Base-by-base conservation (phyloP, 1,139 yeast species). In the Yamadazyma triangularis region DNA sequence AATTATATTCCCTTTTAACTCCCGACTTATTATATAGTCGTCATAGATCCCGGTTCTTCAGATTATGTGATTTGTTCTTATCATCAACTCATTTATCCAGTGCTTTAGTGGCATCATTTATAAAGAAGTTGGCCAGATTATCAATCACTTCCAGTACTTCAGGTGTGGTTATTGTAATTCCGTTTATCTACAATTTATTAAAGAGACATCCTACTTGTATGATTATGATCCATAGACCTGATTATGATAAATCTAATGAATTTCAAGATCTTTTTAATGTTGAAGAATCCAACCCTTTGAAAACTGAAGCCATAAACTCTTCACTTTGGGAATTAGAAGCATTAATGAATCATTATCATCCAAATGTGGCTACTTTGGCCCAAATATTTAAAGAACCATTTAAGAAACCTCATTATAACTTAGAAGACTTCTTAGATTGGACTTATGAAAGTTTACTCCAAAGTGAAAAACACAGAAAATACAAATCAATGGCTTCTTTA, bases 401-500 rank as follows among this genome's bases (percentile, higher is more conserved):
- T 60, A 77, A 81, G 50, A 93, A 91, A 55, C 81, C 84, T 36
- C 74, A 74, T 45, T 91, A 93, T 56, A 84, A 85, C 50, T 68
- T 91, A 67, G 98, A 91, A 52, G 98, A 91, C 56, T 91, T 91
- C 61, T 63, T 91, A 50, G 96, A 89, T 56, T 91, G 96, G 87
- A 79, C 82, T 34, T 91, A 89, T 51, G 65, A 70, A 33, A 72
- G 88, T 8, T 68, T 91, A 39, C 56, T 88, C 45, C 83, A 79
- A 16, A 79, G 87, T 41, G 98, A 91, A 55, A 62, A 72, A 37
- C 68, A 69, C 14, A 81, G 94, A 57, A 79, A 62, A 41, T 69
- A 85, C 49, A 82, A 79, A 50, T 70, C 75, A 4, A 72, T 75
- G 43, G 85, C 94, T 4, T 87, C 95, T 0, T 58, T 88, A 30